Percentiles rank a stretch among this genome's conserved stretches.
These are phyloP conservation scores for Apophysomyces ossiformis DNA, from an alignment of 371 early-diverging fungal species.

Conservation along the genomic window DNA sequence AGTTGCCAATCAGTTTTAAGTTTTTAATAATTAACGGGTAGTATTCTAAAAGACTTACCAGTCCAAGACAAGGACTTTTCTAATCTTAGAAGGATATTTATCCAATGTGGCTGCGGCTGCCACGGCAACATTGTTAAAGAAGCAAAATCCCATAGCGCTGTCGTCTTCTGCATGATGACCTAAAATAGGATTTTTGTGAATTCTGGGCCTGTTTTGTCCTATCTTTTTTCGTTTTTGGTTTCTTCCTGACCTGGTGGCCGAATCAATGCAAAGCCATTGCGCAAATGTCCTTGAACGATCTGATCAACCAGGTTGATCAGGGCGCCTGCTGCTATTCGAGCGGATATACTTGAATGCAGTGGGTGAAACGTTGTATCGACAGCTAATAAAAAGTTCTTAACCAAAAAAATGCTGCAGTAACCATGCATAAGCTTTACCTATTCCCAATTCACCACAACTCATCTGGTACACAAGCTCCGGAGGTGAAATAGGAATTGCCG, in stretches of 20 bases:
- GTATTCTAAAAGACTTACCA: conserved; percentile 35
- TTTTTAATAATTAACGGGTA: background rate
- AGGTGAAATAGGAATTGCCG: conserved; percentile 42
- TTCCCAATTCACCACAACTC: conserved; percentile 58
- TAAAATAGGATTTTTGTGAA: conserved; percentile 12
- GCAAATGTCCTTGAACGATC: conserved; percentile 57
- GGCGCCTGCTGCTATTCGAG: conserved; percentile 62
- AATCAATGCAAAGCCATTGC: conserved; percentile 70
- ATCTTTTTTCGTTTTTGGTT: conserved; percentile 8
- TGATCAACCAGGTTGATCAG: conserved; percentile 56
- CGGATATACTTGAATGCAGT: conserved; percentile 54
- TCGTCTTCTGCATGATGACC: conserved; percentile 72
- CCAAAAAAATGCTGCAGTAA: conserved; percentile 10
- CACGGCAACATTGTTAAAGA: conserved; percentile 73
- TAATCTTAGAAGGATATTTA: conserved; percentile 51
- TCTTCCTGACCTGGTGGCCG: conserved; percentile 59
- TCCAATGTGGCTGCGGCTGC: conserved; percentile 58
- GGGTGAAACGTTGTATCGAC: conserved; percentile 69
- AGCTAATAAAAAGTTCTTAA: conserved; percentile 20
- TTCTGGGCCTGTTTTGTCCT: background rate
- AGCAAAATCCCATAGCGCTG: conserved; percentile 72
- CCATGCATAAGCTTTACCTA: conserved; percentile 49
- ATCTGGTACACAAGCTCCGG: conserved; percentile 56
- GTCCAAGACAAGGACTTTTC: conserved; percentile 65
- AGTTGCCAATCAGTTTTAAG: background rate